phyloP scores from a whole-genome alignment of 2,329 filamentous ascomycete species.

The Alternaria dauci region DNA sequence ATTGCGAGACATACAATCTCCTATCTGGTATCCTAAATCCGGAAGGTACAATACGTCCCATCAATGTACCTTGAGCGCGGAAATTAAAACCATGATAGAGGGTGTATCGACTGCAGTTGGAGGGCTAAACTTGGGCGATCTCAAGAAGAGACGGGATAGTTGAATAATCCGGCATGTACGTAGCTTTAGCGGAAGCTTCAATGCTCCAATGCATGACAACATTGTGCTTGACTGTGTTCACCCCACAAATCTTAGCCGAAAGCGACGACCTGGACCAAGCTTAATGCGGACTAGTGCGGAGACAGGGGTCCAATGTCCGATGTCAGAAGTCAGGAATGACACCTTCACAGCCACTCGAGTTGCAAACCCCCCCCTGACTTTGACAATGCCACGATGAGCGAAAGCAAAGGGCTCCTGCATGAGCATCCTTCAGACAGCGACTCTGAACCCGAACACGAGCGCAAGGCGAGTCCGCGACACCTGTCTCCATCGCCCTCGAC shows the following conservation, averaged over 20 bases:
- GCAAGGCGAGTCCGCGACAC: conserved; percentile 26
- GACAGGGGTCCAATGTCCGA: conserved; percentile 23
- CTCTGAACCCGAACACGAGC: conserved; percentile 34
- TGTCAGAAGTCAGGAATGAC: conserved; percentile 15
- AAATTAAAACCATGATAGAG: not conserved
- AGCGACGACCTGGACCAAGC: not conserved
- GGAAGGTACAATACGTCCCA: not conserved
- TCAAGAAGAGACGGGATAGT: not conserved
- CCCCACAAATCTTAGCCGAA: conserved; percentile 6
- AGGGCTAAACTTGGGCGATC: not conserved
- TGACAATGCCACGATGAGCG: conserved; percentile 52
- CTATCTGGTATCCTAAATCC: not conserved
- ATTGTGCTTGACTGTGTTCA: not conserved
- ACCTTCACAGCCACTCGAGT: conserved; percentile 4
- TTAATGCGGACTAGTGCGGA: conserved; percentile 3
- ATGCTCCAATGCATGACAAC: not conserved
- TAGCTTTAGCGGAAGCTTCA: not conserved
- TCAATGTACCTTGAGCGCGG: not conserved
- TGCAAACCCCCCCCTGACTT: conserved; percentile 5
- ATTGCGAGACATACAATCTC: not conserved
- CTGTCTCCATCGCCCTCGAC: conserved; percentile 39
- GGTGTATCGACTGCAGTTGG: not conserved
- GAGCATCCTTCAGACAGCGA: conserved; percentile 45
- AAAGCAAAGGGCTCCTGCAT: conserved; percentile 50
- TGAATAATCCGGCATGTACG: not conserved